A percentile compares a stretch with the other conserved stretches of the same genome.
Evolutionary conservation across 768 basidiomycete genomes (phyloP).

Genomic region (Lactarius quietus): DNA sequence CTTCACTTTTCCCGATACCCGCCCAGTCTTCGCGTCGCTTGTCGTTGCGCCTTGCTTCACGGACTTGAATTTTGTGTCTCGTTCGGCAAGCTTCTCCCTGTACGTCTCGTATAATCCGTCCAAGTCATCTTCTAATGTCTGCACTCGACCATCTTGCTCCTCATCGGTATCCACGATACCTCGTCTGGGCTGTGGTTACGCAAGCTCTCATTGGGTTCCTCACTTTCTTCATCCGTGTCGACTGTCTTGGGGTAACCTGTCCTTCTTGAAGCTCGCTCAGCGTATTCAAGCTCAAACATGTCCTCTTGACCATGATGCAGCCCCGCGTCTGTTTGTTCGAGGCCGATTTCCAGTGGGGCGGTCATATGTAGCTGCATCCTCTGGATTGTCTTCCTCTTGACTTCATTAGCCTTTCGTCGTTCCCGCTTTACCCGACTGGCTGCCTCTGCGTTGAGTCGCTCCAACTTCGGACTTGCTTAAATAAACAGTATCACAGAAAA

Average conservation of each 20-base stretch:
- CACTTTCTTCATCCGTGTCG: constrained; percentile 37
- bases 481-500: constrained; percentile 15
- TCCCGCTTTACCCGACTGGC: constrained; percentile 72
- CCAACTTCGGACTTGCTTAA: constrained; percentile 51
- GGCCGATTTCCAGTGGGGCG: constrained; percentile 92
- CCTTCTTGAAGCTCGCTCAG: constrained; percentile 45
- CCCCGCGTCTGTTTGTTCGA: constrained; percentile 75
- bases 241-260: constrained; percentile 35
- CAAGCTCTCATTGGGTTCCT: constrained; percentile 42
- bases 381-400: constrained; percentile 81
- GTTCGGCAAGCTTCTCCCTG: constrained; percentile 70
- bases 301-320: constrained; percentile 78
- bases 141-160: constrained; percentile 60
- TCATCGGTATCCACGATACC: constrained; percentile 60
- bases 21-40: constrained; percentile 77
- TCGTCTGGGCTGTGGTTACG: constrained; percentile 42
- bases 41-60: constrained; percentile 69
- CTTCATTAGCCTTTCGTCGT: constrained; percentile 82
- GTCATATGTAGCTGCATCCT: constrained; percentile 98
- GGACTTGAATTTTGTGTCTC: constrained; percentile 85
- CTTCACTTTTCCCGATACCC: constrained; percentile 52
- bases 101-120: constrained; percentile 89
- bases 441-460: constrained; percentile 75
- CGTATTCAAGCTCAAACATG: constrained; percentile 76
- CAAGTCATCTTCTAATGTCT: constrained; percentile 74